phyloP scores from a whole-genome alignment of 345 rosid genomes.

The Corchorus capsularis region DNA sequence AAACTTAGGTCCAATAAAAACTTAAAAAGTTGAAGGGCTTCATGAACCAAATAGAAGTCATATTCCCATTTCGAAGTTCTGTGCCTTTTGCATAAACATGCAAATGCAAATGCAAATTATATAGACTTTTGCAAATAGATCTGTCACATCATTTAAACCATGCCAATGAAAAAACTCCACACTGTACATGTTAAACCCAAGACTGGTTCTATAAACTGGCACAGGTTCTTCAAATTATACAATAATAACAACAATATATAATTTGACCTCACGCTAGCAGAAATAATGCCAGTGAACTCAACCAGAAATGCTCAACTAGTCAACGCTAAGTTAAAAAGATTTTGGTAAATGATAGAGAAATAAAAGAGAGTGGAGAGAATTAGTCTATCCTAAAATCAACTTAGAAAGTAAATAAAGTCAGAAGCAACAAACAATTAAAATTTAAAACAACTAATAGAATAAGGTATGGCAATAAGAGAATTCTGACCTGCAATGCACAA shows the following conservation, averaged over 20 bases:
- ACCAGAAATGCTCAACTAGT: slow-evolving; percentile 2
- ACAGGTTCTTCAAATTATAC: background rate
- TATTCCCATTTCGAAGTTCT: too few relatives aligned
- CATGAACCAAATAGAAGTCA: too few relatives aligned
- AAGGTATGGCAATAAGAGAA: slow-evolving; percentile 21
- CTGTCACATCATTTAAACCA: background rate
- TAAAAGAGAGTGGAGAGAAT: background rate
- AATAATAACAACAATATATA: background rate
- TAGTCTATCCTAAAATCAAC: background rate
- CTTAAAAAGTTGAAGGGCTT: too few relatives aligned
- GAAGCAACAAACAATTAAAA: background rate
- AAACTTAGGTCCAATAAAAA: too few relatives aligned
- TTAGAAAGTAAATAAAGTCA: background rate
- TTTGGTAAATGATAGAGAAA: background rate
- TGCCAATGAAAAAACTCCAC: background rate
- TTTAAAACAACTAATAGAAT: background rate
- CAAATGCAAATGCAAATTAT: background rate
- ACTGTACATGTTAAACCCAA: background rate
- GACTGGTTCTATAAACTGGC: background rate
- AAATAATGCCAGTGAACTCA: too few relatives aligned
- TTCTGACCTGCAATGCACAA: slow-evolving; percentile 94
- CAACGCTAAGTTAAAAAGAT: background rate
- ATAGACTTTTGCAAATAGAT: background rate
- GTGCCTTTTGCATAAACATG: background rate
- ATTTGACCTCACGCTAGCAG: background rate